Evolutionary conservation across 495 filamentous ascomycete species (phyloP), one percentile per base, ranked within the genome.

Genomic region (Thermothielavioides terrestris): DNA sequence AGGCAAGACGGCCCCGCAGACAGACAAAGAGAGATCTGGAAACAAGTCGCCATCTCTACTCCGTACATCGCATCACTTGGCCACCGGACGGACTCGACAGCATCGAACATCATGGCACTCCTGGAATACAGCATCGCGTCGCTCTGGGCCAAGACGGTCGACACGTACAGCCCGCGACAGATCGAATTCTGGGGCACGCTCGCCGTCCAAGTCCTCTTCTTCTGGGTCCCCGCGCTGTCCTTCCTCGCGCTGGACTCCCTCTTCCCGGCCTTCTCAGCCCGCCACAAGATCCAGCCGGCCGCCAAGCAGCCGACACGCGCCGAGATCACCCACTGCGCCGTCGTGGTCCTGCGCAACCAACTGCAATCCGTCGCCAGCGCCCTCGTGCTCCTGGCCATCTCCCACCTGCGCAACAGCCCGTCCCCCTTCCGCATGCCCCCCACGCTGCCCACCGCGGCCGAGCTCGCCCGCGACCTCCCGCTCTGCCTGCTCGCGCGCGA

Each of bases 261-360:
- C 22, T 60, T 65, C 17, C 78, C 78, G 0, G 28, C 46, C 25
- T 79, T 78, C 57, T 76, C 77, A 0, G 61, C 65, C 1, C 57
- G 61, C 9, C 76, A 82, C 62, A 83, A 83, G 50, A 68, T 81
- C 48, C 79, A 82, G 49, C 71, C 74, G 1, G 57, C 68, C 0
- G 67, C 71, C 2, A 73, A 71, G 38, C 76, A 77, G 46, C 77
- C 77, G 2, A 71, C 71, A 8, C 21, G 57, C 2, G 45, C 57
- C 7, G 71, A 79, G 35, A 70, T 78, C 46, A 26, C 52, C 3
- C 67, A 69, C 52, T 80, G 77, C 56, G 49, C 69, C 41, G 10
- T 40, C 8, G 61, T 77, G 12, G 77, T 77, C 5, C 36, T 66
- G 0, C 62, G 60, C 20, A 79, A 77, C 57, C 77, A 79, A 37